phyloP scores from a whole-genome alignment of 2,329 filamentous ascomycete species.

The Sphaerulina vaccinii region DNA sequence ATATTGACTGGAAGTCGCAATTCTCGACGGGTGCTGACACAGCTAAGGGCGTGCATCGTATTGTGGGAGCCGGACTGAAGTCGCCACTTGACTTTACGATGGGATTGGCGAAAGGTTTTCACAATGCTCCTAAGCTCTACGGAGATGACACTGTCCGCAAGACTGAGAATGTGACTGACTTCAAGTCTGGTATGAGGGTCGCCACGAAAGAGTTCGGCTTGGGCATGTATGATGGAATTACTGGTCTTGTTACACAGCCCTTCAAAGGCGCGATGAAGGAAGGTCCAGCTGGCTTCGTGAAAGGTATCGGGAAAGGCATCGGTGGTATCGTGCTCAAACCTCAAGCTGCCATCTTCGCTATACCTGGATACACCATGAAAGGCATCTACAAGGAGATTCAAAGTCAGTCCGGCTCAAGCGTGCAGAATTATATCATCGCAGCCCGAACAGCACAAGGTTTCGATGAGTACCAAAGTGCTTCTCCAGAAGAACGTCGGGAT shows the following conservation, averaged over 20 bases:
- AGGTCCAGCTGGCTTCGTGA: conserved; percentile 64
- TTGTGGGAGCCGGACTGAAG: conserved; percentile 53
- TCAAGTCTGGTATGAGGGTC: conserved; percentile 72
- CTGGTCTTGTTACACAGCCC: conserved; percentile 73
- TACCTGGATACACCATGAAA: conserved; percentile 73
- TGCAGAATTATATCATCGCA: conserved; percentile 76
- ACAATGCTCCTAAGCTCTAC: conserved; percentile 82
- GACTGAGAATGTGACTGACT: conserved; percentile 73
- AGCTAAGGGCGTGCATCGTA: conserved; percentile 38
- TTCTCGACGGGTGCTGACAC: conserved; percentile 35
- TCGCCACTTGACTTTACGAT: conserved; percentile 84
- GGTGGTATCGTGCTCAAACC: conserved; percentile 75
- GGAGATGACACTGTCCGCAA: conserved; percentile 78
- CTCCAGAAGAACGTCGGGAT: conserved; percentile 59
- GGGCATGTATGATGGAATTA: conserved; percentile 72
- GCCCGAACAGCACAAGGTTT: conserved; percentile 74
- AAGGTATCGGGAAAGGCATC: conserved; percentile 76
- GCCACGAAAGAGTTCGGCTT: conserved; percentile 68
- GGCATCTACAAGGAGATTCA: conserved; percentile 73
- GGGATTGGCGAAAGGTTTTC: conserved; percentile 78
- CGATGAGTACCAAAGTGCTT: conserved; percentile 59
- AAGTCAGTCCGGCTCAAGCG: conserved; percentile 65
- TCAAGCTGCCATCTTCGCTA: conserved; percentile 57
- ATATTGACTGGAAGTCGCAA: conserved; percentile 18
- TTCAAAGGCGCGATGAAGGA: conserved; percentile 63